Evolutionary conservation across 306 rosid genomes (phyloP).

Genomic region (Datisca glomerata): DNA sequence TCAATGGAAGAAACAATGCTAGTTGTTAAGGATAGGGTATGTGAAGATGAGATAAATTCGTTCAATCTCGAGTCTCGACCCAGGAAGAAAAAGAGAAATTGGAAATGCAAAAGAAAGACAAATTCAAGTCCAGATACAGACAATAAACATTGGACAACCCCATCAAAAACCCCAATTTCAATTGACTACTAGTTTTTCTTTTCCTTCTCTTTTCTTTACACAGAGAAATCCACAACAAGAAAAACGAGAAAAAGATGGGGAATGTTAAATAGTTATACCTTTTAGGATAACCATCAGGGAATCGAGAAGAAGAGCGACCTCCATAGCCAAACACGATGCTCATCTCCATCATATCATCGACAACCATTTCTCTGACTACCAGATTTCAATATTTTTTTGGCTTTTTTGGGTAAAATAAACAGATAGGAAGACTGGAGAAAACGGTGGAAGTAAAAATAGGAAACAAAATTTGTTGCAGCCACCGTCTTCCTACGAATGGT

Average conservation of each 20-base stretch:
- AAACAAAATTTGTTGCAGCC: too few species aligned
- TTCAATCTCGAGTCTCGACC: too few species aligned
- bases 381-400: slow-evolving; percentile 2
- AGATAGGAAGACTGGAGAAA: neutral
- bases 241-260: slow-evolving; percentile 9
- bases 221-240: slow-evolving; percentile 5
- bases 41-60: too few species aligned
- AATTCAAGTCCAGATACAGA: neutral
- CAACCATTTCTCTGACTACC: slow-evolving; percentile 24
- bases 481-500: neutral
- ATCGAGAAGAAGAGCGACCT: slow-evolving; percentile 47
- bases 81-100: slow-evolving; percentile 12
- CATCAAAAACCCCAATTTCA: too few species aligned
- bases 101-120: too few species aligned
- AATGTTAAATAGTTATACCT: too few species aligned
- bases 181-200: too few species aligned
- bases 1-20: neutral
- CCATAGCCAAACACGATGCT: slow-evolving; percentile 42
- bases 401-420: slow-evolving; percentile 5
- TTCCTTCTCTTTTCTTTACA: too few species aligned
- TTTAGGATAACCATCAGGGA: slow-evolving; percentile 50
- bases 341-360: slow-evolving; percentile 59
- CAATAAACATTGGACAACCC: too few species aligned
- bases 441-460: too few species aligned
- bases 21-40: too few species aligned